Conservation (phyloP, 805 yeast species). For the Starmera caribaea region DNA sequence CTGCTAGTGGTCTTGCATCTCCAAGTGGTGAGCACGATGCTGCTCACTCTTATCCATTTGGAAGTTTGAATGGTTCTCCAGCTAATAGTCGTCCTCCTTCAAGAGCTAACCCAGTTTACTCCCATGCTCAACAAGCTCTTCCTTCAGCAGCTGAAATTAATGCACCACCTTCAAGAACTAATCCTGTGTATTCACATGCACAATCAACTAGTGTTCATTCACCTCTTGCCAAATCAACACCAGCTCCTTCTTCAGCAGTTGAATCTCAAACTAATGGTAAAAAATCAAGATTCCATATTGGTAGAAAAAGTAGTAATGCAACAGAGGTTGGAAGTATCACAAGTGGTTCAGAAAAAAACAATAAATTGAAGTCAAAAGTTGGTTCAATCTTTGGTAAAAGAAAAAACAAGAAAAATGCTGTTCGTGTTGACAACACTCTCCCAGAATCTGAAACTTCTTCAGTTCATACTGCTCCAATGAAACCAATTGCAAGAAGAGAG, state of each 20-base stretch:
- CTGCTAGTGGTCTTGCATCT: too few relatives aligned
- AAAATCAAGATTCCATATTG: neutral
- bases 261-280: neutral
- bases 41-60: too few relatives aligned
- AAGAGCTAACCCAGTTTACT: neutral
- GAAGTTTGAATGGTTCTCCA: neutral
- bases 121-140: slow-evolving; percentile 13
- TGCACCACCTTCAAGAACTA: neutral
- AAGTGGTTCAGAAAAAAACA: slow-evolving; percentile 21
- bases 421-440: slow-evolving; percentile 7
- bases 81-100: neutral
- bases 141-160: slow-evolving; percentile 9
- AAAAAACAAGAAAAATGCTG: slow-evolving; percentile 30
- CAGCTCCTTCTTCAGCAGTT: neutral
- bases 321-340: slow-evolving; percentile 6
- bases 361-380: slow-evolving; percentile 52
- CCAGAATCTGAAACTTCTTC: slow-evolving; percentile 20
- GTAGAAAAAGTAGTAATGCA: neutral
- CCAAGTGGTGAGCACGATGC: too few relatives aligned
- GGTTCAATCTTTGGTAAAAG: slow-evolving; percentile 70
- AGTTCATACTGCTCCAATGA: slow-evolving; percentile 7
- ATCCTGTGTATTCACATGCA: neutral
- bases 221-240: too few relatives aligned
- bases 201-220: neutral
- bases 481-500: slow-evolving; percentile 5